phyloP scores from a whole-genome alignment of 2,329 filamentous ascomycete genomes.

The Tolypocladium nubicola region DNA sequence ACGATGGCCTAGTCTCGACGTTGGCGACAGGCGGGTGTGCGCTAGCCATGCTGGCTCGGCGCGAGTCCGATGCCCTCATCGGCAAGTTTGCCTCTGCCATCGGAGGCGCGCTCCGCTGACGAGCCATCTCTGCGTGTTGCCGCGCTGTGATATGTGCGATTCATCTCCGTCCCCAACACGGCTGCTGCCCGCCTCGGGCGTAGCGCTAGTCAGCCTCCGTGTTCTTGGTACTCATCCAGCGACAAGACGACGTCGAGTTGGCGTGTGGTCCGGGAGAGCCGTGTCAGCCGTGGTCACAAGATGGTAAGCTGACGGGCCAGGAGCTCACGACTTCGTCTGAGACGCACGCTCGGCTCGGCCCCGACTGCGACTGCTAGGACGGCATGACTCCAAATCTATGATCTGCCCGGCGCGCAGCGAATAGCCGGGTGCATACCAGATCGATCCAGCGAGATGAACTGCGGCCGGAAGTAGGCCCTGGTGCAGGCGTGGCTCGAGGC shows the following conservation, averaged over 20 bases:
- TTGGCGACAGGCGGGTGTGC: background rate
- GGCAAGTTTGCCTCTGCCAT: background rate
- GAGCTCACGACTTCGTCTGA: background rate
- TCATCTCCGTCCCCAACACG: background rate
- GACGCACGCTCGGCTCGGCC: background rate
- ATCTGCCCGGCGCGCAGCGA: background rate
- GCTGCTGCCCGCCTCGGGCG: background rate
- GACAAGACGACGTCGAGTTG: background rate
- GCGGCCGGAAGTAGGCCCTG: background rate
- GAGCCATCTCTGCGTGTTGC: background rate
- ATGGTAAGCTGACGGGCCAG: background rate
- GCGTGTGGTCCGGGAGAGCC: background rate
- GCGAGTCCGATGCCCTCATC: background rate
- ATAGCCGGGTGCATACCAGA: background rate
- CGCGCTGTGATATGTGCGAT: background rate
- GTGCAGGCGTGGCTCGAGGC: background rate
- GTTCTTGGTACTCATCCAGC: background rate
- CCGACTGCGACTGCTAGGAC: background rate
- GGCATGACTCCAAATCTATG: background rate
- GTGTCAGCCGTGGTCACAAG: background rate
- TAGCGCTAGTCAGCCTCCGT: background rate
- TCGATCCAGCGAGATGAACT: background rate
- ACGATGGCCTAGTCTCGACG: constrained; percentile 6
- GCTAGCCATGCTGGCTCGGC: background rate
- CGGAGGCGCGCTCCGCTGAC: background rate